Evolutionary conservation across 2,329 filamentous ascomycete genomes (phyloP), one percentile per base, ranked within the genome.

Genomic region (Sarocladiaceae sp.): DNA sequence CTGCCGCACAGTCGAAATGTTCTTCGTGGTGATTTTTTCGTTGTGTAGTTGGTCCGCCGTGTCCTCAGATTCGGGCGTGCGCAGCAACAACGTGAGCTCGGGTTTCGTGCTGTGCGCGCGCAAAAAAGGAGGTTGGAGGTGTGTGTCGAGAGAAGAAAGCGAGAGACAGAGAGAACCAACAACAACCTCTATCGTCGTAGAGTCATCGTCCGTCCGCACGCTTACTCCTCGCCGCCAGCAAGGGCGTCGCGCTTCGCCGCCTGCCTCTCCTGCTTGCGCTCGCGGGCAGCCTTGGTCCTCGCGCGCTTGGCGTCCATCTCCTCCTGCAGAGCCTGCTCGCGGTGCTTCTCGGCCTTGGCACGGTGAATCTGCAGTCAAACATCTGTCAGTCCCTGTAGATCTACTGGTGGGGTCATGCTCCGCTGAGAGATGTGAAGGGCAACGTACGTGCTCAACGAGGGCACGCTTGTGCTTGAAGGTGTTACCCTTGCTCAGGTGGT

Each of bases 401-500:
- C 18, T 43, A 10, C 18, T 10, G 12, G 15, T 12, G 24, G 29
- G 39, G 4, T 18, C 4, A 23, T 29, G 29, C 15, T 32, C 27
- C 13, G 16, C 23, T 3, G 47, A 47, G 46, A 45, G 63, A 23
- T 44, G 44, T n/a, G n/a, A n/a, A n/a, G n/a, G n/a, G n/a, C n/a
- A 40, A 88, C 93, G 68, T 94, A 98, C 93, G 80, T 98, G 93
- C 83, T 98, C 93, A 70, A 98, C 89, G 64, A 98, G 85, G 67
- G 90, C 93, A 76, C 93, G 86, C 90, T 97, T 98, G 88, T 98
- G 93, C 90, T 98, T 98, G 87, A 98, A 98, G 72, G 93, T 91
- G 85, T 98, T 98, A 94, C 93, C 94, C 90, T 98, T 98, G 85
- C 87, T 93, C 70, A 95, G 80, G 76, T 96, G 93, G 83, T 98